phyloP scores from a whole-genome alignment of 176 grass and related monocot genomes.

The Poa pratensis region DNA sequence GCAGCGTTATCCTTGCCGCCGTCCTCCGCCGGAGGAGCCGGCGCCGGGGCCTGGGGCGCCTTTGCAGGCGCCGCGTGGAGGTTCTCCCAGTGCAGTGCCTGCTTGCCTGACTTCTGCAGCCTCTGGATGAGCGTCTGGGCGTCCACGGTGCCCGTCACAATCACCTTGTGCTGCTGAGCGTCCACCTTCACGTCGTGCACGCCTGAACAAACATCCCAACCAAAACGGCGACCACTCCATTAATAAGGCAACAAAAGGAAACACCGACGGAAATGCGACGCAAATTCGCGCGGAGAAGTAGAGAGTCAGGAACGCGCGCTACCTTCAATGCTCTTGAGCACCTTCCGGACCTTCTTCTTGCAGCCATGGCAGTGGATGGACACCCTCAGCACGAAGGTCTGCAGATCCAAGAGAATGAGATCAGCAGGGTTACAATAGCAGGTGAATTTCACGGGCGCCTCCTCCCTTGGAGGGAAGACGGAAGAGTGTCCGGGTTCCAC shows the following conservation, averaged over 20 bases:
- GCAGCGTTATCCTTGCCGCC: constrained; percentile 43
- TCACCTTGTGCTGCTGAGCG: constrained; percentile 72
- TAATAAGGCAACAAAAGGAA: background rate
- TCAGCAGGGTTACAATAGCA: background rate
- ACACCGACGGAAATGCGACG: constrained; percentile 17
- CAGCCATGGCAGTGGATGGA: constrained; percentile 90
- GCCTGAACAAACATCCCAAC: constrained; percentile 46
- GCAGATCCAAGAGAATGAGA: constrained; percentile 8
- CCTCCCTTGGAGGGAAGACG: background rate
- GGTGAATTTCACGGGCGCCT: background rate
- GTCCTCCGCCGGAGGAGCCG: constrained; percentile 15
- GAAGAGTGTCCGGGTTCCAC: background rate
- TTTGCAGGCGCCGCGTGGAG: background rate
- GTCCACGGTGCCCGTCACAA: constrained; percentile 58
- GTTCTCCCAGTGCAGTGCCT: constrained; percentile 59
- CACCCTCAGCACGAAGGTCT: constrained; percentile 80
- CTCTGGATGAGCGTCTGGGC: constrained; percentile 52
- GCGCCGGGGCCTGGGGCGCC: constrained; percentile 11
- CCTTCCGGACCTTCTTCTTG: constrained; percentile 89
- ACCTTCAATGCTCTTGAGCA: constrained; percentile 72
- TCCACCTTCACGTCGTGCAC: constrained; percentile 66
- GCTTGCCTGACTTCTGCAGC: constrained; percentile 77
- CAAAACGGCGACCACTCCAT: background rate
- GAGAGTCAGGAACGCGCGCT: background rate
- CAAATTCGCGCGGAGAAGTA: background rate